A percentile compares a stretch with the other conserved stretches of the same genome.
These are phyloP conservation scores for Tolypocladium ovalisporum DNA, from an alignment of 2,329 filamentous ascomycete species.

Conservation along the genomic window DNA sequence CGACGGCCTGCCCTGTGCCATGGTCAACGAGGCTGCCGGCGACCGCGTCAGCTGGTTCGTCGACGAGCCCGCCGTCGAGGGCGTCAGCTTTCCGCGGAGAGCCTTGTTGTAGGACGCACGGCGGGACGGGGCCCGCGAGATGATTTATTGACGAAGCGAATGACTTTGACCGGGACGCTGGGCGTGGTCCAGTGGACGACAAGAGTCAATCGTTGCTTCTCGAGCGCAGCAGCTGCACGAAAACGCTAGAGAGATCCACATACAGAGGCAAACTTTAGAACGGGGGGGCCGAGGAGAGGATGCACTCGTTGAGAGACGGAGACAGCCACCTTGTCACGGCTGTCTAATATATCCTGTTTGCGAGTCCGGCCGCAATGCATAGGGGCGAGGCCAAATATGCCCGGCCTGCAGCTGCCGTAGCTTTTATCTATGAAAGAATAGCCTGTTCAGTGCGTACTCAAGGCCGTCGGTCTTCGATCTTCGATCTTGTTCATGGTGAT, in stretches of 20 bases:
- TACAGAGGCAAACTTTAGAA: not conserved
- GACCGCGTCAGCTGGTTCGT: conserved; percentile 95
- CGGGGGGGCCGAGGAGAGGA: not conserved
- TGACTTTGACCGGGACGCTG: not conserved
- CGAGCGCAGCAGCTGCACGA: not conserved
- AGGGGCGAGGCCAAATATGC: not conserved
- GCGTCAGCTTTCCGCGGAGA: conserved; percentile 70
- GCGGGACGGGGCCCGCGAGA: not conserved
- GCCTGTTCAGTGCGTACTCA: not conserved
- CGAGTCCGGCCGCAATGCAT: not conserved
- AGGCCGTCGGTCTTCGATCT: too few species aligned
- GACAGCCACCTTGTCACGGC: not conserved
- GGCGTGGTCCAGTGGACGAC: not conserved
- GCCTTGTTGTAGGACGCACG: conserved; percentile 38
- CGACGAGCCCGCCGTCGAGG: conserved; percentile 74
- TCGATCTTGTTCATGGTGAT: not conserved
- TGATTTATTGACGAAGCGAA: not conserved
- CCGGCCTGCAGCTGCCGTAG: not conserved
- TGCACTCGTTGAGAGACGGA: not conserved
- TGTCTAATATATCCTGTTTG: not conserved
- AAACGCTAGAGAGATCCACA: not conserved
- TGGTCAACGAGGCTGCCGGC: conserved; percentile 75
- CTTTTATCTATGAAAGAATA: not conserved
- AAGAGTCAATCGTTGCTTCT: not conserved
- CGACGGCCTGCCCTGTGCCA: conserved; percentile 67